These are phyloP conservation scores for Lactarius trivialis DNA, from an alignment of 768 basidiomycete genomes.

Conservation along the genomic window DNA sequence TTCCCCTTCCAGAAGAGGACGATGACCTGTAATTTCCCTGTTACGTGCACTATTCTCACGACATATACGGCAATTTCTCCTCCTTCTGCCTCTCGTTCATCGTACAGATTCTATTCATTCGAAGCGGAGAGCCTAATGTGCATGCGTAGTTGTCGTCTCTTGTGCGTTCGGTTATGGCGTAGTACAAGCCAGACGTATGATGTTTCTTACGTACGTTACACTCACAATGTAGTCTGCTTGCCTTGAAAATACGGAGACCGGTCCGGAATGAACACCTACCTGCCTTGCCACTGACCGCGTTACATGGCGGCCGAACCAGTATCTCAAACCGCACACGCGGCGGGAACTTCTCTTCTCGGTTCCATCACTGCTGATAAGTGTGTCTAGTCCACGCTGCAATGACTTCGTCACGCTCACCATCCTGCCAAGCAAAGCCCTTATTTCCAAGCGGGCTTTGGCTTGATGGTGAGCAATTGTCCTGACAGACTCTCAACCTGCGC, in stretches of 20 bases:
- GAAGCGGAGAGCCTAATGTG: background rate
- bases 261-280: background rate
- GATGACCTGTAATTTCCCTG: slow-evolving; percentile 58
- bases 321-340: background rate
- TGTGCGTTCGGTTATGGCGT: background rate
- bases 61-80: slow-evolving; percentile 11
- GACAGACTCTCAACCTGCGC: background rate
- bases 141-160: background rate
- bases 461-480: slow-evolving; percentile 60
- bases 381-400: slow-evolving; percentile 28
- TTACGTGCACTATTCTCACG: slow-evolving; percentile 14
- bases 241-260: background rate
- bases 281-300: background rate
- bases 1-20: slow-evolving; percentile 97
- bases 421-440: slow-evolving; percentile 65
- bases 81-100: background rate
- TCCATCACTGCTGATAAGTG: slow-evolving; percentile 59
- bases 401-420: background rate
- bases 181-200: slow-evolving; percentile 6
- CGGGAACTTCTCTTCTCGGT: slow-evolving; percentile 7
- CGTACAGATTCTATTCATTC: slow-evolving; percentile 10
- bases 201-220: slow-evolving; percentile 8
- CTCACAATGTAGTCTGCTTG: slow-evolving; percentile 8
- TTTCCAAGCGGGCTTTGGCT: slow-evolving; percentile 96
- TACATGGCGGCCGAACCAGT: background rate